Conservation (phyloP, 306 rosid genomes). For the Chamaecrista fasciculata region DNA sequence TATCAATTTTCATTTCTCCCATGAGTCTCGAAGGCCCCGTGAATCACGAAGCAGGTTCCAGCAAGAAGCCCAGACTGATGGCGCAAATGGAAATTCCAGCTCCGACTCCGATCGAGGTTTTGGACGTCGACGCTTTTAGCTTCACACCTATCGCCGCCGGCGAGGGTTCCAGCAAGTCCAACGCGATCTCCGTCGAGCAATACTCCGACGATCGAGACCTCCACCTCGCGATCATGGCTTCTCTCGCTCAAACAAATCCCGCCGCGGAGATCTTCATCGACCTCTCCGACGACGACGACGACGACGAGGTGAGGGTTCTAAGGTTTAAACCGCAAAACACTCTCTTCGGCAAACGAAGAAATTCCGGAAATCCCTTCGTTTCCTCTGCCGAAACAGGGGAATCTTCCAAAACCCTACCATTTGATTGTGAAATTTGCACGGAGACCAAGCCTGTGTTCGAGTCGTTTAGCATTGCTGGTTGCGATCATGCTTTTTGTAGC, state of each 20-base stretch:
- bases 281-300: slow-evolving; percentile 30
- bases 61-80: not conserved
- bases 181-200: slow-evolving; percentile 11
- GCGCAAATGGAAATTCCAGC: not conserved
- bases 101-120: not conserved
- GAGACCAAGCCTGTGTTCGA: slow-evolving; percentile 27
- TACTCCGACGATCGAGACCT: slow-evolving; percentile 1
- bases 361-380: not conserved
- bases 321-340: slow-evolving; percentile 16
- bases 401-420: slow-evolving; percentile 1
- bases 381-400: slow-evolving; percentile 21
- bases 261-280: slow-evolving; percentile 6
- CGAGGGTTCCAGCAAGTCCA: not conserved
- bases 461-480: slow-evolving; percentile 25
- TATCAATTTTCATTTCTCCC: not conserved
- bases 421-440: slow-evolving; percentile 40
- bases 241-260: not conserved
- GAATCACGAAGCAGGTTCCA: not conserved
- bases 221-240: slow-evolving; percentile 14
- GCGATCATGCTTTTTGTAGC: slow-evolving; percentile 31
- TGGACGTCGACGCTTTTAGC: not conserved
- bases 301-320: slow-evolving; percentile 34
- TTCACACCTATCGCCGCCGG: not conserved
- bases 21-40: not conserved
- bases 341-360: not conserved